Conservation (phyloP, 140 eudicot genomes). For the Senecio squalidus region DNA sequence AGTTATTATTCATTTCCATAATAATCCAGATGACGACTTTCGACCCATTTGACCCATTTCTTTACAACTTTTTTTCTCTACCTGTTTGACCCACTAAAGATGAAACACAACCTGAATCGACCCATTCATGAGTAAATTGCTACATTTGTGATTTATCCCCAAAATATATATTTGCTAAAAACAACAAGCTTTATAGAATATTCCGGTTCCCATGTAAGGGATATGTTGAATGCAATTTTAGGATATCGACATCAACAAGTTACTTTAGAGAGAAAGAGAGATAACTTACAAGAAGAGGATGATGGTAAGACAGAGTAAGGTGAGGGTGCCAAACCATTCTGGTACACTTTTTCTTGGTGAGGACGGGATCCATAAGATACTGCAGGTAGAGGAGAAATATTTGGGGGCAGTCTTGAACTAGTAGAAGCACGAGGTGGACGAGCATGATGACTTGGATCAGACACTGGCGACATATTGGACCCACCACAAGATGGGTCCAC, state of each 20-base stretch:
- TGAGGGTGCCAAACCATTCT: constrained; percentile 34
- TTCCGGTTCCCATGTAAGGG: too few relatives aligned
- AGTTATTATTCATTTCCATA: too few relatives aligned
- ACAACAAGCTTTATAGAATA: too few relatives aligned
- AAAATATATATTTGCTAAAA: too few relatives aligned
- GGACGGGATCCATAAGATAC: constrained; percentile 39
- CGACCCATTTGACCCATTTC: too few relatives aligned
- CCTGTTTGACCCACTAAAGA: too few relatives aligned
- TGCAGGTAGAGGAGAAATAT: constrained; percentile 45
- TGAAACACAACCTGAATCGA: too few relatives aligned
- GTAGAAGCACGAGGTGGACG: constrained; percentile 29
- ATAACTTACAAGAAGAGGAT: constrained; percentile 56
- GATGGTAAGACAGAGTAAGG: constrained; percentile 23
- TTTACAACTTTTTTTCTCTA: too few relatives aligned
- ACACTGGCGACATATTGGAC: constrained; percentile 24
- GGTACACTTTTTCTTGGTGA: constrained; percentile 21
- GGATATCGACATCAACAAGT: neutral
- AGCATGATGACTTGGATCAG: constrained; percentile 26
- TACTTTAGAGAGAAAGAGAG: neutral
- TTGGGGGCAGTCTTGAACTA: constrained; percentile 14
- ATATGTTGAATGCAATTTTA: too few relatives aligned
- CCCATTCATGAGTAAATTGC: too few relatives aligned
- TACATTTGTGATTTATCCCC: too few relatives aligned
- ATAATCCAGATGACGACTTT: too few relatives aligned
- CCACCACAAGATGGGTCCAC: constrained; percentile 37